Evolutionary conservation across 306 rosid species (phyloP), one percentile per base, ranked within the genome.

Genomic region (Rosa multiflora): DNA sequence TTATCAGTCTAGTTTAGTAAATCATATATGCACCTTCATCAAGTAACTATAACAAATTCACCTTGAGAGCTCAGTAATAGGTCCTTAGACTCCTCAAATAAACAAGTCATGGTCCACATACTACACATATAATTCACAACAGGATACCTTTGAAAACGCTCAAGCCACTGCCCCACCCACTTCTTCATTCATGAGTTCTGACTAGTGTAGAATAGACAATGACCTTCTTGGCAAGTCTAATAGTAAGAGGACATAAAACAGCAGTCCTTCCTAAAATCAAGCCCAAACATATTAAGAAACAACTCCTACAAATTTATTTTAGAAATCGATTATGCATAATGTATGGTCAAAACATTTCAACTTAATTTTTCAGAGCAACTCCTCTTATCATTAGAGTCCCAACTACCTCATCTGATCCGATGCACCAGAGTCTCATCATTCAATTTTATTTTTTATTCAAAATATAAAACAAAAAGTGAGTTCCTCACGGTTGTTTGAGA

Each of bases 171-270:
- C 12, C 80, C 51, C 18, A 53, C 67, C 42, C 32, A 78, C 44
- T 40, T 39, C 53, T 68, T 23, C 81, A 68, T 56, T 59, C 68
- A 76, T 11, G 35, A 64, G 39, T 76, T 76, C 46, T 63, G 58
- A 76, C 62, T 8, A 46, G 6, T 18, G 43, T 32, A 62, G 18
- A 75, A 61, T 47, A 29, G 12, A 17, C 6, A 78, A 53, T 15
- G 74, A 53, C 80, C 51, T 55, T 53, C 75, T 53, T 44, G 14
- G 29, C 35, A 62, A 29, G 72, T 63, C 46, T 59, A 62, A 48
- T 11, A 32, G 42, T 53, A 53, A 18, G 76, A 61, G 18, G 20
- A 59, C 55, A 59, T 61, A 44, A 58, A 75, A 23, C 78, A 75
- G 52, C 29, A 74, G 77, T 56, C 52, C 51, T 53, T n/a, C 67